Base-by-base conservation (phyloP, 2,329 filamentous ascomycete species). In the Colletotrichum theobromicola region DNA sequence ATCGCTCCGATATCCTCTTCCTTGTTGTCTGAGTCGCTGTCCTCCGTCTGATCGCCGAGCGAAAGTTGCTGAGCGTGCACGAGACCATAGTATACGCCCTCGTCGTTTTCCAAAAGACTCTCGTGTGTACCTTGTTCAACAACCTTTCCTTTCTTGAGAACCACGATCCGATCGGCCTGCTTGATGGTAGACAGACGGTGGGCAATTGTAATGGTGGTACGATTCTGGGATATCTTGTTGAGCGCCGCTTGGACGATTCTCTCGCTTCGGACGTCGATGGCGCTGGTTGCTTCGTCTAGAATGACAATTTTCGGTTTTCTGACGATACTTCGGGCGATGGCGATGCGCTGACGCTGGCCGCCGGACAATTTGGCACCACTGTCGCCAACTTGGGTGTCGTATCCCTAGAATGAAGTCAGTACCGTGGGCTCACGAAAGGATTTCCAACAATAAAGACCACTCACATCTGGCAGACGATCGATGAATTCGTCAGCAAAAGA, bases 301-400 rank as follows among this genome's bases (percentile, higher is more conserved):
- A 96, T 92, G 4, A 95, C 86, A 53, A 95, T 94, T 16, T 88
- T 88, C 0, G 94, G 94, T 75, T 93, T 88, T 72, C 93, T 91
- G 61, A 96, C 88, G 75, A 96, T 94, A 50, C 92, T 93, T 34
- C 94, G 88, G 2, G 94, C 94, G 75, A 95, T 95, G 3, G 94
- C 93, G 28, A 97, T 89, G 7, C 95, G 90, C 81, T 97, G 95
- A n/a, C 94, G 90, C 81, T 98, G 95, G 1, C 95, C 95, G n/a
- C 94, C 94, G 13, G 93, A 95, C 2, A 97, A 85, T 80, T 94
- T 95, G 62, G 93, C 93, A 6, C 95, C 93, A 16, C 64, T 65
- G 37, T 75, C 73, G 13, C 73, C 73, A 2, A 97, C 94, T 10
- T 90, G 83, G 0, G 94, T 95, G 6, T 93, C 88, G 79, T 96